phyloP scores from a whole-genome alignment of 495 filamentous ascomycete species.

The Rhypophila decipiens region DNA sequence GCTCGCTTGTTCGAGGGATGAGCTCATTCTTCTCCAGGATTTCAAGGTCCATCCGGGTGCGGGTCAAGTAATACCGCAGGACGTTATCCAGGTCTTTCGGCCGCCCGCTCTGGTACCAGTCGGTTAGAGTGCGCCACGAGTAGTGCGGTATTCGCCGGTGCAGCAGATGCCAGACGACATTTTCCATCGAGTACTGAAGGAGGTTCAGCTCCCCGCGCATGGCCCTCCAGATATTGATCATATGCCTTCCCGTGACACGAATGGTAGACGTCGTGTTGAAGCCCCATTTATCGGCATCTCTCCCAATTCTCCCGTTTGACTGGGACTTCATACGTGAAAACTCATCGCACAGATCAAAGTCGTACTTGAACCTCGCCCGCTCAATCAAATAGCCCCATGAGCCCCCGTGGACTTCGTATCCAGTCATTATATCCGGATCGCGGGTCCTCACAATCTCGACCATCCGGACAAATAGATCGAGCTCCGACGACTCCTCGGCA shows the following conservation, averaged over 20 bases:
- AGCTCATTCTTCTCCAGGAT: slow-evolving; percentile 89
- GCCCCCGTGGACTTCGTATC: slow-evolving; percentile 87
- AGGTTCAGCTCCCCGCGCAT: slow-evolving; percentile 88
- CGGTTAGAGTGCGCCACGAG: slow-evolving; percentile 65
- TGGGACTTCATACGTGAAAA: slow-evolving; percentile 81
- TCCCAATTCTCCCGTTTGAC: slow-evolving; percentile 74
- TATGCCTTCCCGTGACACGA: slow-evolving; percentile 81
- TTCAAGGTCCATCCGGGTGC: slow-evolving; percentile 79
- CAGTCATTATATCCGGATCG: slow-evolving; percentile 91
- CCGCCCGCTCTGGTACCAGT: slow-evolving; percentile 67
- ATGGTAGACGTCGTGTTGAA: slow-evolving; percentile 87
- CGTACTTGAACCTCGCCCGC: slow-evolving; percentile 76
- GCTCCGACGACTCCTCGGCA: slow-evolving; percentile 68
- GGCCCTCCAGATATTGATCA: slow-evolving; percentile 96
- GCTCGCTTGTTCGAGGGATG: slow-evolving; percentile 84
- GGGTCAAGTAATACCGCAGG: slow-evolving; percentile 67
- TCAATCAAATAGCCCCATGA: slow-evolving; percentile 97
- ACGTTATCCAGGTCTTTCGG: slow-evolving; percentile 66
- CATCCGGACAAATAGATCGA: slow-evolving; percentile 74
- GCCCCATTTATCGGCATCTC: slow-evolving; percentile 83
- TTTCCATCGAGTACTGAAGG: slow-evolving; percentile 93
- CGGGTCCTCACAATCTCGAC: slow-evolving; percentile 76
- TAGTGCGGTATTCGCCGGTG: slow-evolving; percentile 92
- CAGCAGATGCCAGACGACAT: slow-evolving; percentile 87
- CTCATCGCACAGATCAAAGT: slow-evolving; percentile 84